These are phyloP conservation scores for Parafenestella ontariensis DNA, from an alignment of 2,329 filamentous ascomycete species.

Conservation along the genomic window DNA sequence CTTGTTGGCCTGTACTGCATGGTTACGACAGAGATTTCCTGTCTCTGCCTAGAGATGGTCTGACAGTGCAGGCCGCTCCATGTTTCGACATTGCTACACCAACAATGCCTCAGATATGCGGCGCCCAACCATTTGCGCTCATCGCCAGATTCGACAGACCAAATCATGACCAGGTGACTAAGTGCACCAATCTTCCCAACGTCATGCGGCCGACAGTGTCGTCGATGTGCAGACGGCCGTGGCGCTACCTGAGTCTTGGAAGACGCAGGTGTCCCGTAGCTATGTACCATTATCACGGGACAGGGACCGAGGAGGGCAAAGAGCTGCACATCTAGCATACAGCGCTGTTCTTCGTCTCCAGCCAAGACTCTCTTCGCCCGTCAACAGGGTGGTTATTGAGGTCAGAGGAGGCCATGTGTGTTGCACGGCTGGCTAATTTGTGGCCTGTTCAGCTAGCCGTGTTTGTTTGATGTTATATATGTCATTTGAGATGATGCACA, in stretches of 20 bases:
- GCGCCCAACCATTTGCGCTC: slow-evolving; percentile 6
- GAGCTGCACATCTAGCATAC: slow-evolving; percentile 6
- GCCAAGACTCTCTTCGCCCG: slow-evolving; percentile 28
- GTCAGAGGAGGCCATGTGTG: slow-evolving; percentile 21
- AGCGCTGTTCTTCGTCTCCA: slow-evolving; percentile 34
- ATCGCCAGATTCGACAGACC: slow-evolving; percentile 2
- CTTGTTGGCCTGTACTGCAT: neutral
- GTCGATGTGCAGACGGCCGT: slow-evolving; percentile 11
- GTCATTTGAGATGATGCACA: slow-evolving; percentile 26
- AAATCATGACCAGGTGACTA: slow-evolving; percentile 11
- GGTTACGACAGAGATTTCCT: slow-evolving; percentile 1
- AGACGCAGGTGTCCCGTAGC: slow-evolving; percentile 9
- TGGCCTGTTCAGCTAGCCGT: slow-evolving; percentile 28
- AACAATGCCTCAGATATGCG: slow-evolving; percentile 8
- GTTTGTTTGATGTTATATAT: slow-evolving; percentile 26
- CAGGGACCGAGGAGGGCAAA: slow-evolving; percentile 7
- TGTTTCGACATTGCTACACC: slow-evolving; percentile 4
- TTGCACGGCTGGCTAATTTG: slow-evolving; percentile 31
- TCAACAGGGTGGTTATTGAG: slow-evolving; percentile 19
- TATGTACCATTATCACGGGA: slow-evolving; percentile 20
- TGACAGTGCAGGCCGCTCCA: slow-evolving; percentile 1
- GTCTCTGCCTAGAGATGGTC: neutral
- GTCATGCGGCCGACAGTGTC: slow-evolving; percentile 13
- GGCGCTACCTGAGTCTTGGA: slow-evolving; percentile 14
- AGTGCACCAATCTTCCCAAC: slow-evolving; percentile 17